Evolutionary conservation across 257 asterid species (phyloP), one percentile per base, ranked within the genome.

Genomic region (Forsythia viridissima): DNA sequence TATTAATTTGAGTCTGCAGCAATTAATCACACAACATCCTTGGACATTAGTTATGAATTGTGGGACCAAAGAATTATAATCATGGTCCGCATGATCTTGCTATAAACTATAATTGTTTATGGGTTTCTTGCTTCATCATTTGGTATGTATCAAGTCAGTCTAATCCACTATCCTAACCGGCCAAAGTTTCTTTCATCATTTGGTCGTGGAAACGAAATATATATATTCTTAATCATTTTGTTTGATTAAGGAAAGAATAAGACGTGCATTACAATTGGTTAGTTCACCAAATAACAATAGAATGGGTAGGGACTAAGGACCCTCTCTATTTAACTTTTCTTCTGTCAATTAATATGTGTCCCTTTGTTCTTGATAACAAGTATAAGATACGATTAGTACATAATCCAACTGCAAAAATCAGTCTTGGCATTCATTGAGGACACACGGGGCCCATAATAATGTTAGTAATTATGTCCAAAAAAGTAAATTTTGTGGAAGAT

Each of bases 151-250:
- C 55, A 3, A 59, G 76, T 74, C 73, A 80, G 37, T 41, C 77
- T 73, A 34, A 79, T 80, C 85, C 84, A 85, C 74, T 78, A 39
- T 6, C 75, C 57, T 40, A 76, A 72, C 12, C 65, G 52, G 76
- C 80, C 87, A 74, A 77, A 69, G n/a, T 51, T 74, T 40, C 71
- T 61, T 57, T 34, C 82, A 84, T 84, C 82, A 80, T 80, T 63
- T 9, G 72, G 79, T 70, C 63, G 40, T 44, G 73, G 72, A 81
- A 59, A 51, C 36, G 75, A 84, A 70, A 55, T 16, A 70, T 37
- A 6, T 39, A 13, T 36, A 57, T 20, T 38, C 21, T 65, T 71
- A 74, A 43, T 38, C 59, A 55, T 79, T 78, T 67, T 51, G 40
- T 71, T 24, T 13, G 2, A 38, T 37, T 74, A 48, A 63, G 15